Evolutionary conservation across 441 rosid species (phyloP).

Genomic region (Brassica balearica): DNA sequence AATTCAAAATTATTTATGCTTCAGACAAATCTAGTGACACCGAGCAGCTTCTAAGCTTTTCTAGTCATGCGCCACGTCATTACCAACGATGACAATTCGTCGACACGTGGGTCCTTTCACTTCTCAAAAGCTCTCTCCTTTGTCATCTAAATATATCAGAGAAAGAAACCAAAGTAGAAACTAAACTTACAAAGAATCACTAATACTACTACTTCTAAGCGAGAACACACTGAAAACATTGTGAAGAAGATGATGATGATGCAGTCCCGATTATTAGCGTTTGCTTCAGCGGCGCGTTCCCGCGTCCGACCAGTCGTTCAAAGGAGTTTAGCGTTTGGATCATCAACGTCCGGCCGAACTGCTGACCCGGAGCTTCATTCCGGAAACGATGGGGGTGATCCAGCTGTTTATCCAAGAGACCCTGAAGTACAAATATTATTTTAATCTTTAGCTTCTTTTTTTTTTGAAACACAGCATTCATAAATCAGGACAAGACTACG

Average conservation of each 20-base stretch:
- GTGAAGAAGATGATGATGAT: slow-evolving; percentile 30
- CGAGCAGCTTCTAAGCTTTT: slow-evolving; percentile 38
- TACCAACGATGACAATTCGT: background rate
- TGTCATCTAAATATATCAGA: background rate
- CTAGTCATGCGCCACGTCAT: slow-evolving; percentile 32
- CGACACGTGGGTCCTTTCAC: slow-evolving; percentile 45
- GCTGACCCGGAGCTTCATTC: slow-evolving; percentile 51
- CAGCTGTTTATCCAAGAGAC: slow-evolving; percentile 48
- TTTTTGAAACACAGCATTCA: no score
- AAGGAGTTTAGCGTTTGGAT: slow-evolving; percentile 43
- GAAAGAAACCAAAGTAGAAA: background rate
- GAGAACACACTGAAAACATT: background rate
- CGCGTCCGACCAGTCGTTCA: slow-evolving; percentile 27
- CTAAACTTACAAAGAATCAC: background rate
- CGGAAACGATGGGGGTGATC: slow-evolving; percentile 47
- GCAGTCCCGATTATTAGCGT: slow-evolving; percentile 56
- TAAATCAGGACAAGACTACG: no score
- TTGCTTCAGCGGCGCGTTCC: slow-evolving; percentile 40
- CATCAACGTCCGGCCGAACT: slow-evolving; percentile 48
- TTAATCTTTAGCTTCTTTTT: background rate
- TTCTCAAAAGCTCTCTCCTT: background rate
- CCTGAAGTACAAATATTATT: slow-evolving; percentile 39
- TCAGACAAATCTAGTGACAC: slow-evolving; percentile 18
- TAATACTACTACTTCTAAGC: slow-evolving; percentile 6
- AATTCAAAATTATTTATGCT: background rate